Conservation (phyloP, 2,329 filamentous ascomycete species). For the Penicillium sp. region DNA sequence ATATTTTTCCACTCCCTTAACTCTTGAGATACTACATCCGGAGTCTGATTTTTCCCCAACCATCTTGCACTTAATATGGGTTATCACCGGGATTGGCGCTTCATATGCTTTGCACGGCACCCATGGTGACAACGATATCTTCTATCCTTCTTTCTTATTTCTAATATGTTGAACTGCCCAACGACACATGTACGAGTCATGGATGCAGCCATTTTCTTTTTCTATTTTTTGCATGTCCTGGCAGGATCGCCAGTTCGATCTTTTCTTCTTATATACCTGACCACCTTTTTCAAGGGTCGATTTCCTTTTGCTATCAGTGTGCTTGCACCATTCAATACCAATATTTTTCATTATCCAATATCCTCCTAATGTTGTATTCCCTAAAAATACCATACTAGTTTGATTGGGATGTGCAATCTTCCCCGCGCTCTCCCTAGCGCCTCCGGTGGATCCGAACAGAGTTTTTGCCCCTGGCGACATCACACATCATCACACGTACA, state of each 20-base stretch:
- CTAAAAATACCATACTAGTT: constrained; percentile 12
- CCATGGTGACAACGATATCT: constrained; percentile 8
- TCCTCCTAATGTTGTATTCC: background rate
- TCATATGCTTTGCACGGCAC: constrained; percentile 4
- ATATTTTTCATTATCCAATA: background rate
- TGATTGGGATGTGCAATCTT: constrained; percentile 27
- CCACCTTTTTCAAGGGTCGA: background rate
- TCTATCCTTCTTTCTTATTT: constrained; percentile 3
- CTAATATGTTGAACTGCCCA: constrained; percentile 3
- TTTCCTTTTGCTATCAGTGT: background rate
- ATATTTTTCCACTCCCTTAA: constrained; percentile 5
- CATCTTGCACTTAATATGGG: constrained; percentile 8
- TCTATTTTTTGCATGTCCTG: constrained; percentile 5
- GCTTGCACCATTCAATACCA: constrained; percentile 6
- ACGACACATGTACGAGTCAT: constrained; percentile 13
- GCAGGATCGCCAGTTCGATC: constrained; percentile 8
- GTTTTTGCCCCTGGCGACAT: constrained; percentile 17
- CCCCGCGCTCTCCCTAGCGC: constrained; percentile 21
- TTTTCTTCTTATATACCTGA: constrained; percentile 7
- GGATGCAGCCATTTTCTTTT: constrained; percentile 2
- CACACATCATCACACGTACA: background rate
- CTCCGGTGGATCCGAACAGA: constrained; percentile 10
- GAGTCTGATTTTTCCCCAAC: constrained; percentile 1
- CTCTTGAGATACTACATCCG: constrained; percentile 4
- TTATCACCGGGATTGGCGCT: background rate